Conservation (phyloP, 2,329 filamentous ascomycete genomes). For the Alternaria sp. region DNA sequence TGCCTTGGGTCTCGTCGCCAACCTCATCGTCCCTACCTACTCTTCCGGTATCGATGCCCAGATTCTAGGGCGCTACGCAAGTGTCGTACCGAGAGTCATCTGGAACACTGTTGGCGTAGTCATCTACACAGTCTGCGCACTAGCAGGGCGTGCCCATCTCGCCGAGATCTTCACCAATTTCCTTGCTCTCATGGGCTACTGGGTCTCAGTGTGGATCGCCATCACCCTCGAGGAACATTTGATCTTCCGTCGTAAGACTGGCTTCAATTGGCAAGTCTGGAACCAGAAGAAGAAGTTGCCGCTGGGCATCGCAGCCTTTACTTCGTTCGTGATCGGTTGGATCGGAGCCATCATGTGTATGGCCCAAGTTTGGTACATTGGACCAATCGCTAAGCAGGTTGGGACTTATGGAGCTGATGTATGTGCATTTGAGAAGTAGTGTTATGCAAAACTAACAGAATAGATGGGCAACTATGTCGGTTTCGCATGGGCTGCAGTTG, state of each 20-base stretch:
- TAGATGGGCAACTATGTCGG: slow-evolving; percentile 66
- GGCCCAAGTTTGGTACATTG: slow-evolving; percentile 73
- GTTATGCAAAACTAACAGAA: slow-evolving; percentile 7
- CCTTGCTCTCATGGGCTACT: slow-evolving; percentile 73
- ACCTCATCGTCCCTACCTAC: slow-evolving; percentile 69
- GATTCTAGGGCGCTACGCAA: slow-evolving; percentile 65
- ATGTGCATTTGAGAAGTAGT: no score
- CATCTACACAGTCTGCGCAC: slow-evolving; percentile 68
- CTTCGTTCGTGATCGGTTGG: slow-evolving; percentile 70
- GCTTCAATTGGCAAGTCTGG: slow-evolving; percentile 68
- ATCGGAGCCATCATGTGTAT: slow-evolving; percentile 69
- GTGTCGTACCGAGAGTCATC: slow-evolving; percentile 65
- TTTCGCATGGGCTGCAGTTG: slow-evolving; percentile 64
- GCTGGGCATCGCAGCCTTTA: slow-evolving; percentile 65
- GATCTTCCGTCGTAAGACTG: slow-evolving; percentile 61
- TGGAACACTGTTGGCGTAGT: slow-evolving; percentile 69
- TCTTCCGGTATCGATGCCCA: slow-evolving; percentile 72
- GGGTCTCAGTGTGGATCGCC: slow-evolving; percentile 69
- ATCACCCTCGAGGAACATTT: slow-evolving; percentile 68
- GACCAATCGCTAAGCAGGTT: slow-evolving; percentile 64
- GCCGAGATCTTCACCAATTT: slow-evolving; percentile 73
- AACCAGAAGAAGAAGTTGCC: slow-evolving; percentile 65
- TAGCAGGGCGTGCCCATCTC: slow-evolving; percentile 66
- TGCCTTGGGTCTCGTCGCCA: slow-evolving; percentile 68
- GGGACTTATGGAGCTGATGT: slow-evolving; percentile 65